These are phyloP conservation scores for Euphrasia confusa DNA, from an alignment of 257 asterid genomes.

Conservation along the genomic window DNA sequence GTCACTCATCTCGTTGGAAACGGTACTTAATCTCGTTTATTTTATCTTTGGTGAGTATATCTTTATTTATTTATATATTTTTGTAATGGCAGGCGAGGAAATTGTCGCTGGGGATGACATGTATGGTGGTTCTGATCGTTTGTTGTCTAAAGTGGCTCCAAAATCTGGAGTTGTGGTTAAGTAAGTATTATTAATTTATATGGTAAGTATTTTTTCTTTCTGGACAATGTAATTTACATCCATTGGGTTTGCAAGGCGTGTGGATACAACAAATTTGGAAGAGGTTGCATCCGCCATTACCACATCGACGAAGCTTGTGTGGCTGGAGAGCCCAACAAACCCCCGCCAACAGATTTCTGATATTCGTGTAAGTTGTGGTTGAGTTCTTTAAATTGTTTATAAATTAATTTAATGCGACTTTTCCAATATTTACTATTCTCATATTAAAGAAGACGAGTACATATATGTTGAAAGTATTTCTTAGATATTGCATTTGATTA, in stretches of 20 bases:
- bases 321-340: slow-evolving; percentile 98
- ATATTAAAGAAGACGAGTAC: neutral
- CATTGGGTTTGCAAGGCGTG: slow-evolving; percentile 45
- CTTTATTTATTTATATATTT: neutral
- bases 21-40: slow-evolving; percentile 34
- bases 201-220: neutral
- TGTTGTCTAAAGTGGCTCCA: slow-evolving; percentile 75
- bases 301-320: slow-evolving; percentile 76
- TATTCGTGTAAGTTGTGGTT: slow-evolving; percentile 54
- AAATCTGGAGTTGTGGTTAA: slow-evolving; percentile 74
- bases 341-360: slow-evolving; percentile 92
- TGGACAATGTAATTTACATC: neutral
- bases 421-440: neutral
- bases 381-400: slow-evolving; percentile 6
- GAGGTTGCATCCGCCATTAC: slow-evolving; percentile 68
- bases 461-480: too few relatives aligned
- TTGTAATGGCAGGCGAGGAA: slow-evolving; percentile 58
- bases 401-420: neutral
- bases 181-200: slow-evolving; percentile 35
- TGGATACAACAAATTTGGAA: slow-evolving; percentile 71
- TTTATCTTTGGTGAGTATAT: neutral
- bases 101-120: slow-evolving; percentile 93
- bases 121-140: slow-evolving; percentile 96
- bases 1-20: slow-evolving; percentile 74
- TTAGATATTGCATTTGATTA: too few relatives aligned